A percentile compares a stretch with the other conserved stretches of the same genome.
Evolutionary conservation across 345 rosid genomes (phyloP).

Genomic region (Cardiospermum halicacabum): DNA sequence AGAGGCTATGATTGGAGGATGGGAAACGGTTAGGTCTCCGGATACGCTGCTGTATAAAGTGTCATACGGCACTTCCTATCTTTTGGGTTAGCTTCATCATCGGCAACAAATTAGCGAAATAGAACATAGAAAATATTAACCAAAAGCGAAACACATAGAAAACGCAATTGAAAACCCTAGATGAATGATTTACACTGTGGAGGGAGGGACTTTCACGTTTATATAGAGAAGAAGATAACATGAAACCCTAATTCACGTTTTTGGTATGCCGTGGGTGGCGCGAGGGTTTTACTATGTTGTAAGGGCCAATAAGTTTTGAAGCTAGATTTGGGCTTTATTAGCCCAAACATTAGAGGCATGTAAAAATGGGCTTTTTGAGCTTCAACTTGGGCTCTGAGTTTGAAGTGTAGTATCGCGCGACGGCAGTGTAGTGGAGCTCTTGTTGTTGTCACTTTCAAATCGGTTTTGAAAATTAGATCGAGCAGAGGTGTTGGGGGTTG

Average conservation of each 20-base stretch:
- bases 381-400: not conserved
- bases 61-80: conserved; percentile 80
- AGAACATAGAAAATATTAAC: not conserved
- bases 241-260: conserved; percentile 3
- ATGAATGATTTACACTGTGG: not conserved
- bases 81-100: conserved; percentile 48
- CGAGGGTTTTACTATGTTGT: too few relatives aligned
- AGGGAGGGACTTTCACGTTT: not conserved
- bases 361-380: not conserved
- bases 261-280: not conserved
- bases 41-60: conserved; percentile 29
- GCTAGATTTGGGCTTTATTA: too few relatives aligned
- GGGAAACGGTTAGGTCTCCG: conserved; percentile 12
- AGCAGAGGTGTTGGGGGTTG: not conserved
- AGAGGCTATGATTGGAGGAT: conserved; percentile 14
- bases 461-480: not conserved
- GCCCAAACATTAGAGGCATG: too few relatives aligned
- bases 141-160: not conserved
- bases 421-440: not conserved
- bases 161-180: not conserved
- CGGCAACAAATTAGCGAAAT: conserved; percentile 8
- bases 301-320: too few relatives aligned
- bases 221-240: not conserved
- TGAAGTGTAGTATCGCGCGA: not conserved
- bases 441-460: not conserved